phyloP scores from a whole-genome alignment of 192 early-diverging fungal species.

The Lunasporangiospora selenospora region DNA sequence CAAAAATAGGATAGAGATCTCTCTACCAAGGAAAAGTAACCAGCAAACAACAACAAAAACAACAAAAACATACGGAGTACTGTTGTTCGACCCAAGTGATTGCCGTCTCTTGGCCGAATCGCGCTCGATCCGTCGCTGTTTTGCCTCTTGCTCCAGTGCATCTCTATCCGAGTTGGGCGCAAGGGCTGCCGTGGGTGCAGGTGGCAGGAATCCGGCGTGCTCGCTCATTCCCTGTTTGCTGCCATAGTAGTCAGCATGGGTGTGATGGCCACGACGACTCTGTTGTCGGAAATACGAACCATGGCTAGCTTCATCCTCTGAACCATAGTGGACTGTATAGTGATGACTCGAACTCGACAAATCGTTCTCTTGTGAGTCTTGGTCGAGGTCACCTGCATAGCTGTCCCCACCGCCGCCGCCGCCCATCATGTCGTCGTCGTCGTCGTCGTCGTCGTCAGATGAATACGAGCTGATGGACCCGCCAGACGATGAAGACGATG shows the following conservation, averaged over 20 bases:
- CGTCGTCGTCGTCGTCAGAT: slow-evolving; percentile 20
- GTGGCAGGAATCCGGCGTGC: slow-evolving; percentile 18
- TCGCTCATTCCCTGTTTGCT: slow-evolving; percentile 1
- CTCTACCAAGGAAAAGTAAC: too few relatives aligned
- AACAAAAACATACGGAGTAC: too few relatives aligned
- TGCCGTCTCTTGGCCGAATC: slow-evolving; percentile 40
- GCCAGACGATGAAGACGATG: slow-evolving; percentile 10
- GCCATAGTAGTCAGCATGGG: slow-evolving; percentile 10
- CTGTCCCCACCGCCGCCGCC: slow-evolving; percentile 3
- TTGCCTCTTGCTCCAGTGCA: slow-evolving; percentile 35
- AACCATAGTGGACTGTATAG: too few relatives aligned
- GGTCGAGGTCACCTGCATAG: neutral
- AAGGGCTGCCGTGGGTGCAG: slow-evolving; percentile 22
- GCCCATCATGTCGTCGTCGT: slow-evolving; percentile 6
- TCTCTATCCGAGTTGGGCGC: slow-evolving; percentile 26
- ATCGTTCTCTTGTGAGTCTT: slow-evolving; percentile 23
- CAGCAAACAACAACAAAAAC: too few relatives aligned
- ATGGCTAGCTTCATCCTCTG: too few relatives aligned
- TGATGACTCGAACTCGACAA: slow-evolving; percentile 3
- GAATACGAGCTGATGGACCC: slow-evolving; percentile 16
- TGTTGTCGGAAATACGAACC: neutral
- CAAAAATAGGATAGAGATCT: too few relatives aligned
- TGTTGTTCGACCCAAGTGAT: too few relatives aligned
- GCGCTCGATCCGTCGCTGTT: slow-evolving; percentile 36
- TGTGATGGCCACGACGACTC: neutral